Evolutionary conservation across 805 yeast genomes (phyloP).

Genomic region (Dipodascus geniculatus): DNA sequence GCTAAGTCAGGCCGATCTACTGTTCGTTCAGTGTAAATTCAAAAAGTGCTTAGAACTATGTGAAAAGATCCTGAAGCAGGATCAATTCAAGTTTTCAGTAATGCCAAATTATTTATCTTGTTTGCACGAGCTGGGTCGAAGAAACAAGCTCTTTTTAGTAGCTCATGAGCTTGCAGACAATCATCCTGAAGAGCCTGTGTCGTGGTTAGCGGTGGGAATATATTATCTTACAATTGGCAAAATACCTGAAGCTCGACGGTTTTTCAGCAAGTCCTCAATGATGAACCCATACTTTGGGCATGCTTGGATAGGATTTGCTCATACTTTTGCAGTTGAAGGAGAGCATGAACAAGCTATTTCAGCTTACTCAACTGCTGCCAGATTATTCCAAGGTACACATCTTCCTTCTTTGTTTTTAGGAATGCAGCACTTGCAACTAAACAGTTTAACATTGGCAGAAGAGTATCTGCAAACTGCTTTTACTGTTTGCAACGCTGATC

Average conservation of each 20-base stretch:
- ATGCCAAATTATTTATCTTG: constrained; percentile 76
- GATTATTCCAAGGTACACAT: constrained; percentile 68
- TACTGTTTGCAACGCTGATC: constrained; percentile 73
- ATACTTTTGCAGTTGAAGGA: constrained; percentile 95
- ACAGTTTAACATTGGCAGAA: constrained; percentile 69
- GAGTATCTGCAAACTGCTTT: constrained; percentile 72
- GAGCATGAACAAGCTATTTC: constrained; percentile 98
- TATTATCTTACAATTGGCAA: constrained; percentile 70
- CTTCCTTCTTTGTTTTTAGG: constrained; percentile 84
- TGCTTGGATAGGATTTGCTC: constrained; percentile 98
- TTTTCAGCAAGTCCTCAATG: constrained; percentile 79
- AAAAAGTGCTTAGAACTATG: constrained; percentile 66
- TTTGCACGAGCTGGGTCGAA: constrained; percentile 72
- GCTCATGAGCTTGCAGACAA: constrained; percentile 80
- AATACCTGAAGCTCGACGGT: constrained; percentile 72
- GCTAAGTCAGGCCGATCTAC: constrained; percentile 53
- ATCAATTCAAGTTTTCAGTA: constrained; percentile 58
- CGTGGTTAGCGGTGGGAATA: constrained; percentile 90
- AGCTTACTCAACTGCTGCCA: constrained; percentile 91
- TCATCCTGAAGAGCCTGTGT: constrained; percentile 67
- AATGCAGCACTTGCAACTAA: constrained; percentile 90
- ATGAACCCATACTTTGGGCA: constrained; percentile 83
- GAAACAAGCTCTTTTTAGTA: constrained; percentile 63
- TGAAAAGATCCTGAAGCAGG: constrained; percentile 38
- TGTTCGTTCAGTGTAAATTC: constrained; percentile 67